Conservation (phyloP, 345 rosid genomes). For the Gossypium raimondii region DNA sequence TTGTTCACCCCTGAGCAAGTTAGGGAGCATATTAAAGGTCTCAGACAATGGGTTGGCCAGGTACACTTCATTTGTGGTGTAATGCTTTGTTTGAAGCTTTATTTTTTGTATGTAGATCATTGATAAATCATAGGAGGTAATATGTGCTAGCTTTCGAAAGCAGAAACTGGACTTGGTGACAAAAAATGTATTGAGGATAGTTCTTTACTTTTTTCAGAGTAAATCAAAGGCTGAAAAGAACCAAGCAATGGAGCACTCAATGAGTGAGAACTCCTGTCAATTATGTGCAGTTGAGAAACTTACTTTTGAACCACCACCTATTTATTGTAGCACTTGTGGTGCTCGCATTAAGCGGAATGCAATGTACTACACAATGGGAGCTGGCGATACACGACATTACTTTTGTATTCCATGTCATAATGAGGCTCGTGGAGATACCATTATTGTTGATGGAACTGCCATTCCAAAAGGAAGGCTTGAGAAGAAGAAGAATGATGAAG, state of each 20-base stretch:
- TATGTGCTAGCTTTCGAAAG: neutral
- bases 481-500: slow-evolving; percentile 97
- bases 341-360: slow-evolving; percentile 98
- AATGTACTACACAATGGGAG: slow-evolving; percentile 82
- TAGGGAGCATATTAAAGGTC: slow-evolving; percentile 82
- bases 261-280: slow-evolving; percentile 99
- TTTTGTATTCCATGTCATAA: slow-evolving; percentile 96
- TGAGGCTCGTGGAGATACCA: slow-evolving; percentile 86
- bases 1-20: slow-evolving; percentile 98
- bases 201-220: slow-evolving; percentile 48
- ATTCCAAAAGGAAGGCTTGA: slow-evolving; percentile 73
- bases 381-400: slow-evolving; percentile 84
- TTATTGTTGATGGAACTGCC: slow-evolving; percentile 62
- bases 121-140: neutral
- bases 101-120: neutral
- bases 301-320: slow-evolving; percentile 97
- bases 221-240: slow-evolving; percentile 96
- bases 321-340: slow-evolving; percentile 92
- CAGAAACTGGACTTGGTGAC: neutral
- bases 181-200: neutral
- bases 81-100: neutral
- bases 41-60: slow-evolving; percentile 99
- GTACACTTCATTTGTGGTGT: slow-evolving; percentile 25
- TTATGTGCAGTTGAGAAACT: slow-evolving; percentile 98
- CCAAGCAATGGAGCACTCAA: slow-evolving; percentile 90